Percentiles rank a stretch among this genome's conserved stretches.
phyloP scores from a whole-genome alignment of 2,329 filamentous ascomycete genomes.

The Colletotrichum coccodes region DNA sequence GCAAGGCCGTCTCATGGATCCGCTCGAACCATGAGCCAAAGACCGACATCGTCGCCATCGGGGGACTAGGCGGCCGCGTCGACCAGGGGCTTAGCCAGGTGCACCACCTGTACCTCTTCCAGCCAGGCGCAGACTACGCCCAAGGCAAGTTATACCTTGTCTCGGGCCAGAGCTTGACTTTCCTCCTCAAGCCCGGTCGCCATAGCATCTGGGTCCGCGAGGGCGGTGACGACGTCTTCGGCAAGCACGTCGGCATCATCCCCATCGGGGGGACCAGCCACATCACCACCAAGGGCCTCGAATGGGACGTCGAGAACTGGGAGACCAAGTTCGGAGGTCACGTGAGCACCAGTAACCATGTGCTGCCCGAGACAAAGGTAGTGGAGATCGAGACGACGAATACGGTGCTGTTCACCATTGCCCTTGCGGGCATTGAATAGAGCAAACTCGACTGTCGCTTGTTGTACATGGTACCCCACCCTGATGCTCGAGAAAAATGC shows the following conservation, averaged over 20 bases:
- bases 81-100: constrained; percentile 93
- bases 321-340: constrained; percentile 78
- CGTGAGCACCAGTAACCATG: constrained; percentile 85
- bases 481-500: constrained; percentile 1
- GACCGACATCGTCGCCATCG: constrained; percentile 80
- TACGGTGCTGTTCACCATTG: constrained; percentile 80
- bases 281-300: constrained; percentile 83
- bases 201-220: constrained; percentile 76
- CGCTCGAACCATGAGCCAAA: constrained; percentile 47
- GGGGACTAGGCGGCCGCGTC: constrained; percentile 88
- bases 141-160: constrained; percentile 78
- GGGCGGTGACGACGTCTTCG: constrained; percentile 66
- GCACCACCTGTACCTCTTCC: constrained; percentile 81
- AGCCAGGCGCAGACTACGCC: constrained; percentile 58
- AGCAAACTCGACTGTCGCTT: constrained; percentile 22
- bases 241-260: constrained; percentile 85
- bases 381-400: constrained; percentile 71
- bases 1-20: constrained; percentile 78
- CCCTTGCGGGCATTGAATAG: constrained; percentile 53
- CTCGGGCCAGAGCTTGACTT: constrained; percentile 83
- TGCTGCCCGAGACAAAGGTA: constrained; percentile 66
- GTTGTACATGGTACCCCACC: constrained; percentile 12
- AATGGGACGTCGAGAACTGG: constrained; percentile 93
- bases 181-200: constrained; percentile 76
- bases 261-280: constrained; percentile 81